These are phyloP conservation scores for Ampelomyces quisqualis DNA, from an alignment of 2,329 filamentous ascomycete species.

Conservation along the genomic window DNA sequence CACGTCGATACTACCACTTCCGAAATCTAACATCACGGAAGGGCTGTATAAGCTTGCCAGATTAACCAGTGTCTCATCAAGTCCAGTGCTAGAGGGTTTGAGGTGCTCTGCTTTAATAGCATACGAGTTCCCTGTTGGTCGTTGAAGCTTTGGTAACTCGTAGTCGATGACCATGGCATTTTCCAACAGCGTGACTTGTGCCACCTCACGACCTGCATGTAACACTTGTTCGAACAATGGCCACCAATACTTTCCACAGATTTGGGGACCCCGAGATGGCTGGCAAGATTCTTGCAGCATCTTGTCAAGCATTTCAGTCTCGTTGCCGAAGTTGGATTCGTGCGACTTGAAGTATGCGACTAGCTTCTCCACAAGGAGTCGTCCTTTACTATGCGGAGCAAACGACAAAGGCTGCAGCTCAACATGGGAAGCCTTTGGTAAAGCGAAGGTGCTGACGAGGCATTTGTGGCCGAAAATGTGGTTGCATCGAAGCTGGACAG, in stretches of 20 bases:
- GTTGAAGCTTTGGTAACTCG: not conserved
- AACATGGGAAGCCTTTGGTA: constrained; percentile 3
- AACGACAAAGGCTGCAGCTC: constrained; percentile 10
- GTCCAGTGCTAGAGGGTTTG: too few relatives aligned
- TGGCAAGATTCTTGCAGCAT: constrained; percentile 3
- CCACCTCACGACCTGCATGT: not conserved
- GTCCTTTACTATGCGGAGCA: constrained; percentile 3
- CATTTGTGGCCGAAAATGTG: constrained; percentile 24
- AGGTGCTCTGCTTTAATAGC: too few relatives aligned
- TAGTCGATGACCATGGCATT: constrained; percentile 14
- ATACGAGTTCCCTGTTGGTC: too few relatives aligned
- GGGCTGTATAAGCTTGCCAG: too few relatives aligned
- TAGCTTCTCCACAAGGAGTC: constrained; percentile 8
- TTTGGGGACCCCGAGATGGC: not conserved
- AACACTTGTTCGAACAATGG: constrained; percentile 2
- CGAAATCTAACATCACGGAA: too few relatives aligned
- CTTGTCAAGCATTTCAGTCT: constrained; percentile 1
- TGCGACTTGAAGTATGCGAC: constrained; percentile 4
- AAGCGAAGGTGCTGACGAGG: constrained; percentile 11
- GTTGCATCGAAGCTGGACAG: constrained; percentile 18
- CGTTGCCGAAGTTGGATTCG: not conserved
- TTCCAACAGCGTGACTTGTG: constrained; percentile 12
- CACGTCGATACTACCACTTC: too few relatives aligned
- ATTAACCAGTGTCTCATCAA: too few relatives aligned
- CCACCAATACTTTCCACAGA: constrained; percentile 13